phyloP scores from a whole-genome alignment of 345 rosid species.

The Populus ilicifolia region DNA sequence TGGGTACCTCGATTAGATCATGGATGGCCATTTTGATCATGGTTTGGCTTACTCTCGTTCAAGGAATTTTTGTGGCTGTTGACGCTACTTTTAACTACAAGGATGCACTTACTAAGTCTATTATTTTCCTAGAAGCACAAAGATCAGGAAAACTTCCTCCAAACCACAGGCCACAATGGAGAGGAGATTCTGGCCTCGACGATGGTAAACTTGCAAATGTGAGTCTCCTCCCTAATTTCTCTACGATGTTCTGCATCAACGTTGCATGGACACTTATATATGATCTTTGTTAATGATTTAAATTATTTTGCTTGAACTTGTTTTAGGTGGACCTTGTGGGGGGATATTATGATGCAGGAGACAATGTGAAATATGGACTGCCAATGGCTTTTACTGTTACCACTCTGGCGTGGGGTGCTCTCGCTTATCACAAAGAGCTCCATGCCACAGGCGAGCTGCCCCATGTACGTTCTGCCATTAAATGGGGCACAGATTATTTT shows the following conservation, averaged over 20 bases:
- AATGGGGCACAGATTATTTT: conserved; percentile 95
- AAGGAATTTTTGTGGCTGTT: conserved; percentile 34
- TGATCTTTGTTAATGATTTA: neutral
- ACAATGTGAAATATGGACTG: conserved; percentile 79
- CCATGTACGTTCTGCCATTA: conserved; percentile 47
- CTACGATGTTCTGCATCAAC: neutral
- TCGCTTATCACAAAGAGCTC: conserved; percentile 47
- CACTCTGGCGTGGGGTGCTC: conserved; percentile 71
- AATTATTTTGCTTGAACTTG: neutral
- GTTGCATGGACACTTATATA: neutral
- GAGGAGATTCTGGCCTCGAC: conserved; percentile 83
- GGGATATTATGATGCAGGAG: conserved; percentile 93
- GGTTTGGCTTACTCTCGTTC: conserved; percentile 37
- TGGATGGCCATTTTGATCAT: conserved; percentile 23
- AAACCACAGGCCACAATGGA: conserved; percentile 60
- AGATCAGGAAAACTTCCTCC: conserved; percentile 83
- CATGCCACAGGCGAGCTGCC: conserved; percentile 45
- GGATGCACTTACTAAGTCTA: conserved; percentile 67
- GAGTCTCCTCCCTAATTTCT: conserved; percentile 7
- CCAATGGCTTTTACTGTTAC: conserved; percentile 93
- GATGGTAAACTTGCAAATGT: conserved; percentile 74
- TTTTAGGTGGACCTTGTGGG: conserved; percentile 66
- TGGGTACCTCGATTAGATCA: conserved; percentile 22
- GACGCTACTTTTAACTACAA: conserved; percentile 46
- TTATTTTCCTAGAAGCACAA: conserved; percentile 85